Percentiles rank a stretch among this genome's conserved stretches.
Conservation (phyloP, 1,284 basidiomycete species). For the Rhodofomes roseus region DNA sequence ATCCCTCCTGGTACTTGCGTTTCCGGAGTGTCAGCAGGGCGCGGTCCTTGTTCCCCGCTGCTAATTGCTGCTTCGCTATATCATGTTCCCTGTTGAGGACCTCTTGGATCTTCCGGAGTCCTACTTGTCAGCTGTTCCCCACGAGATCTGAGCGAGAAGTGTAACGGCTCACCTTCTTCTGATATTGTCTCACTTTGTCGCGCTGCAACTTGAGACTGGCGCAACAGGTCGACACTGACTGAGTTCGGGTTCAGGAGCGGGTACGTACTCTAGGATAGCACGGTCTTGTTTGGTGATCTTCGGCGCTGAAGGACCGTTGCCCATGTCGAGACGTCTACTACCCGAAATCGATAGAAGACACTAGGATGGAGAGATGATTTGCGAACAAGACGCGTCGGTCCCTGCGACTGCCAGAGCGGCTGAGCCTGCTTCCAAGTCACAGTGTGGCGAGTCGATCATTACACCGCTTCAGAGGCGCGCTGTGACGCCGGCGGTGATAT, state of each 20-base stretch:
- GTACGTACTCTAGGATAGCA: slow-evolving; percentile 83
- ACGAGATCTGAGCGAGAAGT: neutral
- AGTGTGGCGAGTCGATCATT: neutral
- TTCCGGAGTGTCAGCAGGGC: slow-evolving; percentile 85
- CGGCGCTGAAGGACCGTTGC: slow-evolving; percentile 72
- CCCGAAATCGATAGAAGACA: neutral
- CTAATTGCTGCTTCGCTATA: slow-evolving; percentile 83
- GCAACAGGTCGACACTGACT: slow-evolving; percentile 12
- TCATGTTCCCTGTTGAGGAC: slow-evolving; percentile 86
- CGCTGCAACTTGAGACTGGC: slow-evolving; percentile 90
- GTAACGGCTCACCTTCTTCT: slow-evolving; percentile 70
- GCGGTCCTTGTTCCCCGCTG: slow-evolving; percentile 79
- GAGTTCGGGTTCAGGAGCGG: slow-evolving; percentile 27
- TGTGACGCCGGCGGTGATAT: neutral
- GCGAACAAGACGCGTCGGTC: too few species aligned
- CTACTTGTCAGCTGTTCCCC: neutral
- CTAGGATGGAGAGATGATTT: too few species aligned
- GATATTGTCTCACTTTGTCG: slow-evolving; percentile 94
- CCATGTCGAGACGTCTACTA: slow-evolving; percentile 53
- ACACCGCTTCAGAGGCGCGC: neutral
- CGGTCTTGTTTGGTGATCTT: slow-evolving; percentile 93
- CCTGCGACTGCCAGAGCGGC: too few species aligned
- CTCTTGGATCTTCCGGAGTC: slow-evolving; percentile 68
- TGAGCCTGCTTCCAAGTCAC: too few species aligned
- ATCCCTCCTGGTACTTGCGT: slow-evolving; percentile 90